These are phyloP conservation scores for Dictyostelium gargantuum DNA, from an alignment of 208 protist species.

Conservation along the genomic window DNA sequence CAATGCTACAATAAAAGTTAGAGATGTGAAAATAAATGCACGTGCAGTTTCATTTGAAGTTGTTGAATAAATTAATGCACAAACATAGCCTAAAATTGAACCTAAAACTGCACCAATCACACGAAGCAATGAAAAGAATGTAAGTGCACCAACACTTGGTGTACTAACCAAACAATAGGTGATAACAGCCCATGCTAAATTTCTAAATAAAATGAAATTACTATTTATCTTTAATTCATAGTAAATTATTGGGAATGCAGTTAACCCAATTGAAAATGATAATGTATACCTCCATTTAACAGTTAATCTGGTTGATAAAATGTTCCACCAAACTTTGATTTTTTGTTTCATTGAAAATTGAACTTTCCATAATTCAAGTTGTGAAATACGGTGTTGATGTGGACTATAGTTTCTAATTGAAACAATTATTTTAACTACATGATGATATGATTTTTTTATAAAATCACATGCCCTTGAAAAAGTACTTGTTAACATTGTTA, in stretches of 20 bases:
- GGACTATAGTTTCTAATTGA: neutral
- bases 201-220: constrained; percentile 37
- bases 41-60: neutral
- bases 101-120: neutral
- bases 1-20: neutral
- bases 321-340: neutral
- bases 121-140: neutral
- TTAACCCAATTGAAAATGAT: neutral
- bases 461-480: no score
- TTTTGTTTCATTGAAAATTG: neutral
- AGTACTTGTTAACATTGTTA: neutral
- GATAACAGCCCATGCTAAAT: constrained; percentile 14
- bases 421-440: neutral
- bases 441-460: neutral
- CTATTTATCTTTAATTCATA: neutral
- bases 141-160: neutral
- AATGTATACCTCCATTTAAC: constrained; percentile 13
- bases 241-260: neutral
- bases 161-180: neutral
- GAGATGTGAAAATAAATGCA: neutral
- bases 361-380: no score
- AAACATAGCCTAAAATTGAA: neutral
- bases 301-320: neutral
- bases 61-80: neutral
- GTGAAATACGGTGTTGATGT: neutral